Evolutionary conservation across 805 yeast genomes (phyloP).

Genomic region (Kodamaea restingae): DNA sequence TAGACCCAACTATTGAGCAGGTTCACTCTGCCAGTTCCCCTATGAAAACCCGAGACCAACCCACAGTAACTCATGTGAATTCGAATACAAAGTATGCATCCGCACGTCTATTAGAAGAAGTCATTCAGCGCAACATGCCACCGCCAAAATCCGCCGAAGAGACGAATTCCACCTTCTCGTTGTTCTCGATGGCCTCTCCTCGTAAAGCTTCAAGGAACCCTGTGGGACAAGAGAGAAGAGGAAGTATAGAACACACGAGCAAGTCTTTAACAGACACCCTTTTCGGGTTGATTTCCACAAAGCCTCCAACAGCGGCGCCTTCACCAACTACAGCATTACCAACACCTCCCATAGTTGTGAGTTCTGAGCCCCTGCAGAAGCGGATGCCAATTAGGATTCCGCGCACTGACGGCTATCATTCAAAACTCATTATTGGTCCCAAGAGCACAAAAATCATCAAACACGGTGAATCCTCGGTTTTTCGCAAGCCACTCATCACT

Average conservation of each 20-base stretch:
- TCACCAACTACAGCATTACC: not conserved
- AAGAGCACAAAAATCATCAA: slow-evolving; percentile 38
- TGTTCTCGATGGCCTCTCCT: slow-evolving; percentile 19
- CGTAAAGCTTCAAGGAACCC: too few relatives aligned
- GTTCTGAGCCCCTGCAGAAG: slow-evolving; percentile 27
- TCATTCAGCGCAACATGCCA: slow-evolving; percentile 12
- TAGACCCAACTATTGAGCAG: slow-evolving; percentile 32
- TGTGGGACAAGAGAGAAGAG: slow-evolving; percentile 11
- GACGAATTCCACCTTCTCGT: slow-evolving; percentile 13
- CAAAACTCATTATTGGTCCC: slow-evolving; percentile 39
- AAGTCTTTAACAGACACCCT: slow-evolving; percentile 30
- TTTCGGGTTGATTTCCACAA: slow-evolving; percentile 17
- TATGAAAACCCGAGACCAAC: not conserved
- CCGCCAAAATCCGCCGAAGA: slow-evolving; percentile 3
- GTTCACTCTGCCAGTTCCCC: slow-evolving; percentile 19
- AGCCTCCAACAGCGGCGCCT: slow-evolving; percentile 7
- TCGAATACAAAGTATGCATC: not conserved
- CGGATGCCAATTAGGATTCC: slow-evolving; percentile 27
- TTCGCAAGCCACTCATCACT: slow-evolving; percentile 32
- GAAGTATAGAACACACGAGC: slow-evolving; percentile 21
- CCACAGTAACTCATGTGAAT: not conserved
- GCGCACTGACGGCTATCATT: slow-evolving; percentile 34
- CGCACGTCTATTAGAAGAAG: slow-evolving; percentile 14
- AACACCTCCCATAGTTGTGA: slow-evolving; percentile 20
- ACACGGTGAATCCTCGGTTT: slow-evolving; percentile 41